These are phyloP conservation scores for Eucalyptus shirleyi DNA, from an alignment of 345 rosid species.

Conservation along the genomic window DNA sequence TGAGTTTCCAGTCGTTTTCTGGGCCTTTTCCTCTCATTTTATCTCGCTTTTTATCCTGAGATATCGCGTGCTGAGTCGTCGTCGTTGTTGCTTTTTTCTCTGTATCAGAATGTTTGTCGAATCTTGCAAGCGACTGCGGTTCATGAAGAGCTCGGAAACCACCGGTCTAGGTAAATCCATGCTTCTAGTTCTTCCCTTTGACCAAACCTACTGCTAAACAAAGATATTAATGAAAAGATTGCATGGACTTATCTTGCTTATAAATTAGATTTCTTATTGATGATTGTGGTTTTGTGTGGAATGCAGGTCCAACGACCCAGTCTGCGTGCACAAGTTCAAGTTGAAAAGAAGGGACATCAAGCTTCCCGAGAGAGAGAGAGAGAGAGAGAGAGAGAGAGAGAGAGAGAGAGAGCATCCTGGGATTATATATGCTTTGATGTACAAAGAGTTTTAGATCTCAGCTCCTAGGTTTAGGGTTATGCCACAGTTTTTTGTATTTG, in stretches of 20 bases:
- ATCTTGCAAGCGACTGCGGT: slow-evolving; percentile 55
- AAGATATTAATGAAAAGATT: not conserved
- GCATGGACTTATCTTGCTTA: not conserved
- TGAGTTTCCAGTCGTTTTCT: slow-evolving; percentile 12
- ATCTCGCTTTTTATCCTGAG: not conserved
- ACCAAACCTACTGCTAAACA: not conserved
- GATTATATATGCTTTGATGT: not conserved
- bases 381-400: not conserved
- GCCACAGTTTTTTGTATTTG: not conserved
- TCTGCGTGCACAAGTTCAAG: slow-evolving; percentile 17
- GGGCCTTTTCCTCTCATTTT: not conserved
- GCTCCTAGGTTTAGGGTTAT: not conserved
- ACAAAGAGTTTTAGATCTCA: slow-evolving; percentile 5
- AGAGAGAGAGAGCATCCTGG: not conserved
- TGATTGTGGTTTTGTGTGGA: not conserved
- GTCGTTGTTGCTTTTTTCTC: not conserved
- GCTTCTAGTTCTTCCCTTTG: not conserved
- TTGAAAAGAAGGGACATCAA: not conserved
- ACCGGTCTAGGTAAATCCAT: slow-evolving; percentile 17
- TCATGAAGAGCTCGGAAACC: slow-evolving; percentile 51
- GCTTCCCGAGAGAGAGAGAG: not conserved
- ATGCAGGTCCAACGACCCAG: slow-evolving; percentile 20
- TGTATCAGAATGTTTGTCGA: slow-evolving; percentile 46
- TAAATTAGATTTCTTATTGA: not conserved
- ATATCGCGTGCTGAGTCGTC: not conserved